A percentile compares a stretch with the other conserved stretches of the same genome.
Evolutionary conservation across 75 land plant species (phyloP).

Genomic region (Cryptomeria japonica): DNA sequence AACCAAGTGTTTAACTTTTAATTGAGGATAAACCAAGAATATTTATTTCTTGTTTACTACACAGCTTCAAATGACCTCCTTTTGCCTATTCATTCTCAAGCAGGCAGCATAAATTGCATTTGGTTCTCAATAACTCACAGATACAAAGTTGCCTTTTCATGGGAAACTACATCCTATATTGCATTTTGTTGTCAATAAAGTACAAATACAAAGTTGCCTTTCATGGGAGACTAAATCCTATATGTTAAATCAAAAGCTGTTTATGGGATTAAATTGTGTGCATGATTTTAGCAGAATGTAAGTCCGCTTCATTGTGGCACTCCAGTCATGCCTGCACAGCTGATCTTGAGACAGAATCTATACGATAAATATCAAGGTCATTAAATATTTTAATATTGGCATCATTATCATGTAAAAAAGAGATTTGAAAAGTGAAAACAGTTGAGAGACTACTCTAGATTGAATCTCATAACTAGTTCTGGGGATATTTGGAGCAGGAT

Average conservation of each 20-base stretch:
- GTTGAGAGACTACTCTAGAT: not conserved
- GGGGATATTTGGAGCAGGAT: too few relatives aligned
- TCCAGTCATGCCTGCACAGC: constrained; percentile 1
- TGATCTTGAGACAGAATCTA: not conserved
- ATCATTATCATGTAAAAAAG: not conserved
- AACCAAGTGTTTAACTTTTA: not conserved
- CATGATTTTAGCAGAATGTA: not conserved
- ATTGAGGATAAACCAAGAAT: not conserved
- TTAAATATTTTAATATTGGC: not conserved
- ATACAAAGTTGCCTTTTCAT: not conserved
- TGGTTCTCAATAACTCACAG: not conserved
- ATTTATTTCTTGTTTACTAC: not conserved
- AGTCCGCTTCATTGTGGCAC: not conserved
- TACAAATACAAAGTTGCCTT: not conserved
- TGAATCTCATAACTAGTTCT: not conserved
- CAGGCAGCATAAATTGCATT: not conserved
- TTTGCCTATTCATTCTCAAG: not conserved
- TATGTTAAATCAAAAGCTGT: too few relatives aligned
- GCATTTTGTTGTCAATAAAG: not conserved
- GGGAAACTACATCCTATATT: not conserved
- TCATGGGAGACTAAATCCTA: not conserved
- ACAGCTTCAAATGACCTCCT: not conserved
- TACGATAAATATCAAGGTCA: too few relatives aligned
- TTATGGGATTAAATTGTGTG: too few relatives aligned
- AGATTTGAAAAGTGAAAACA: not conserved